phyloP scores from a whole-genome alignment of 208 protist species.

The Tritrichomonas musculus region DNA sequence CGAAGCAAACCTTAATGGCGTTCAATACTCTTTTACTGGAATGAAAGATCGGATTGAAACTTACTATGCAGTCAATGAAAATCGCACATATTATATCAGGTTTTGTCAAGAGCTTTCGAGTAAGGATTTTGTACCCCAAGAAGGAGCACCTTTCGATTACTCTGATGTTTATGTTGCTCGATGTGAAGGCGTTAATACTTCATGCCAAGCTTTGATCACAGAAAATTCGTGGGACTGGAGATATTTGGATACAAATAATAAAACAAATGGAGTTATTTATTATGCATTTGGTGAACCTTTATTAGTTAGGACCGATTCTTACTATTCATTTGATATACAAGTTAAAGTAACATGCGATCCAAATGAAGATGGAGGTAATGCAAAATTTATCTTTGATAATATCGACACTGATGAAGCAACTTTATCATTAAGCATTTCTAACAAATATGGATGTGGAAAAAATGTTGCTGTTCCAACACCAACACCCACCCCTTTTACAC shows the following conservation, averaged over 20 bases:
- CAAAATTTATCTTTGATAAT: neutral
- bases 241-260: neutral
- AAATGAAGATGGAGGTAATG: neutral
- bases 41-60: neutral
- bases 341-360: neutral
- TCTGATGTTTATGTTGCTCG: neutral
- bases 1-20: too few relatives aligned
- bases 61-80: neutral
- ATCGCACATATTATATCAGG: neutral
- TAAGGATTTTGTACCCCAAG: neutral
- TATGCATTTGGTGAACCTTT: neutral
- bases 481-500: neutral
- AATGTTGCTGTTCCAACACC: neutral
- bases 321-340: neutral
- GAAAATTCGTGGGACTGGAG: neutral
- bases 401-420: neutral
- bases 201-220: neutral
- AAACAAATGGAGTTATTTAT: neutral
- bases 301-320: neutral
- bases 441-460: neutral
- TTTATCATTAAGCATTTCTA: neutral
- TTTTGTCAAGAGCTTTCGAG: neutral
- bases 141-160: neutral
- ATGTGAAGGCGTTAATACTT: neutral
- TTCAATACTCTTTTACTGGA: too few relatives aligned